Evolutionary conservation across 257 asterid species (phyloP), one percentile per base, ranked within the genome.

Genomic region (Solanum tacnaense): DNA sequence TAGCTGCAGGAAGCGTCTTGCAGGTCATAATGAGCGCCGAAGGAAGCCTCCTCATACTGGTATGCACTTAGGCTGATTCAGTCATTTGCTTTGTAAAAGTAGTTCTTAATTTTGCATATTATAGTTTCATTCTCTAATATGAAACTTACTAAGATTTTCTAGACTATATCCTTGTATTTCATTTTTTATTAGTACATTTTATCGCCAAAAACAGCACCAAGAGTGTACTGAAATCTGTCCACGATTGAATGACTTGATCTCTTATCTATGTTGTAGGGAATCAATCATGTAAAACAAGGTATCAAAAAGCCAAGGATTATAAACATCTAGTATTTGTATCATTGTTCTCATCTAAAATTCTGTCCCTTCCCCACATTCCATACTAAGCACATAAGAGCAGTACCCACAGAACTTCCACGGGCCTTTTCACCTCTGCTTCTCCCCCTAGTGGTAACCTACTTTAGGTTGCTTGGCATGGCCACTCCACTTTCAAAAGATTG

Each of bases 1-100:
- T 46, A 92, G 93, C 81, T 92, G 94, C 72, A 92, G 94, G 70
- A 92, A 90, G 79, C 93, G 94, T 83, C 89, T 92, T 5, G 94
- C 94, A 13, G 94, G 93, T 83, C 93, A 92, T 88, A 92, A 92
- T 71, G 93, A 92, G 72, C 92, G 94, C 8, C 75, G 94, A 49
- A 92, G 94, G 68, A 92, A 90, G 44, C 92, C 92, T 34, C 92
- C 81, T 7, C 34, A 67, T 68, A 71, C 74, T 6, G 89, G 91
- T 49, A 72, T 85, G 60, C 89, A 72, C 73, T 25, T 81, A 3
- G 72, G 86, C 78, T 82, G 85, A 68, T 87, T 56, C 89, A 87
- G 76, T 68, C 91, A 16, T 88, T 62, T 87, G 62, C 36, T 70
- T 67, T 10, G 88, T 91, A 29, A 29, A 70, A 49, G 32, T 75